Conservation (phyloP, 306 rosid genomes). For the Fragaria vesca region DNA sequence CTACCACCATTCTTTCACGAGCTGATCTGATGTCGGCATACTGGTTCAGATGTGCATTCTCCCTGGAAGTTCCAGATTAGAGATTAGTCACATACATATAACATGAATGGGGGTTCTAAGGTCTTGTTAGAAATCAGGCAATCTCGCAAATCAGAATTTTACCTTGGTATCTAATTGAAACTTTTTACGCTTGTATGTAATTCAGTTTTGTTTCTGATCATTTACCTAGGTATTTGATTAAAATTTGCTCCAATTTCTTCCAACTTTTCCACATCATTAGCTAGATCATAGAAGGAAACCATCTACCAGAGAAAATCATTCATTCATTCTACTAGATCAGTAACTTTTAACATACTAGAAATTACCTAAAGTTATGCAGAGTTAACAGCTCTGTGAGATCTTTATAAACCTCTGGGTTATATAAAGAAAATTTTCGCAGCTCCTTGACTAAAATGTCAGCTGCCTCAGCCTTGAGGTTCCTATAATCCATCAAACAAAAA, state of each 20-base stretch:
- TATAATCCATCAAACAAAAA: slow-evolving; percentile 23
- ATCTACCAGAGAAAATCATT: not conserved
- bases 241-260: not conserved
- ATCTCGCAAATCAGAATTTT: slow-evolving; percentile 6
- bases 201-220: not conserved
- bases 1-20: slow-evolving; percentile 77
- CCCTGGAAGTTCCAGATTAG: slow-evolving; percentile 48
- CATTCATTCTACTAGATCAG: not conserved
- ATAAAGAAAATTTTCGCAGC: slow-evolving; percentile 73
- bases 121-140: not conserved
- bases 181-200: not conserved
- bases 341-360: slow-evolving; percentile 10
- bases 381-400: slow-evolving; percentile 86
- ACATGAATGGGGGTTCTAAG: not conserved
- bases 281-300: slow-evolving; percentile 3
- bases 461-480: slow-evolving; percentile 73
- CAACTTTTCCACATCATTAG: not conserved
- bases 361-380: slow-evolving; percentile 78
- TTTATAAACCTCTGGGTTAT: slow-evolving; percentile 76
- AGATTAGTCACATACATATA: slow-evolving; percentile 3
- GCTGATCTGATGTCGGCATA: slow-evolving; percentile 87
- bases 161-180: not conserved
- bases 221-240: not conserved
- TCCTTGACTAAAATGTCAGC: slow-evolving; percentile 78
- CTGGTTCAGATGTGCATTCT: slow-evolving; percentile 79